Base-by-base conservation (phyloP, 257 asterid genomes). In the Solanum pinnatisectum region DNA sequence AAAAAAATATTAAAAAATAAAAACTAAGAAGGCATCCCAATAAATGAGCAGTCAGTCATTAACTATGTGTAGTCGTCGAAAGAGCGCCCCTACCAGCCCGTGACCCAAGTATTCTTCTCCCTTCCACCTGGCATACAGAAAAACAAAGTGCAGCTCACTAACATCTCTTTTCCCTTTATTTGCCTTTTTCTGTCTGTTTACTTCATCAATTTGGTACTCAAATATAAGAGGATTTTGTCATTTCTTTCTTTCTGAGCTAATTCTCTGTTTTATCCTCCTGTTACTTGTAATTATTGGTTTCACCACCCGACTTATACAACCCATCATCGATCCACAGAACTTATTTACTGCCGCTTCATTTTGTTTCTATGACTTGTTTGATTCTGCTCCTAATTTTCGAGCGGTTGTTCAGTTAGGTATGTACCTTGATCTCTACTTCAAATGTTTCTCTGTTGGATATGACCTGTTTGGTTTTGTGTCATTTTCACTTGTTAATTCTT, bases 171-270 rank as follows among this genome's bases (percentile, higher is more conserved):
- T 65, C 83, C 33, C 25, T 35, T 46, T 60, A 68, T 33, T 65
- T 78, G 4, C 37, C 73, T 60, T 30, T 42, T 56, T 52, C 18
- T 15, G 39, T 84, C 73, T 73, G 77, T 73, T 12, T 71, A 68
- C n/a, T 39, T 67, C 90, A 89, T 67, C 89, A 89, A 79, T 89
- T 91, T 90, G 33, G 73, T 2, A 15, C 36, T 39, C 35, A 77
- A 39, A 39, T 23, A 12, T 74, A 33, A 8, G 8, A 18, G 35
- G 14, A 73, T 73, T 35, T 10, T 73, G 30, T 20, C 40, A 12
- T 13, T 27, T 3, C 20, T 81, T 30, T 46, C 84, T 40, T 83
- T 56, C 60, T 60, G 77, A 35, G 25, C n/a, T 36, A 65, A 30
- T 6, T 5, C 87, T 65, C 63, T 67, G 82, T 12, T 36, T 23